Evolutionary conservation across 768 basidiomycete genomes (phyloP), one percentile per base, ranked within the genome.

Genomic region (Rhizopogon sp.): DNA sequence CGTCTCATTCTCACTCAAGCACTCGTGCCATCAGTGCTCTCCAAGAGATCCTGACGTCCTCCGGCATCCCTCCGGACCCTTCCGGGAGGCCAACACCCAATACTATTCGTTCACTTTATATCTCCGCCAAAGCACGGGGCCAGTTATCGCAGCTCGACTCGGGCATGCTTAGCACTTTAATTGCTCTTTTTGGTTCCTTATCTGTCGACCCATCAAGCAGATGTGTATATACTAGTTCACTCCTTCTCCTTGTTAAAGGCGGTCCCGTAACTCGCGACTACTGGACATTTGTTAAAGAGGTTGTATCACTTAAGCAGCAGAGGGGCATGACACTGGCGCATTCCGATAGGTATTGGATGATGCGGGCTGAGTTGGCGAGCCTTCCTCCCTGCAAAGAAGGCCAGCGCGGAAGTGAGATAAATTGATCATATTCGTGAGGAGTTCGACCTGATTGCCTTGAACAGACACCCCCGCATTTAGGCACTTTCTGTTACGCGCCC

Each of bases 321-420:
- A 55, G 69, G n/a, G 70, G 67, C 39, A 64, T 71, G 54, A 14
- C 55, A 8, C 61, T 79, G 41, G 64, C 56, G 14, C 66, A 70
- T 42, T 71, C 76, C n/a, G 84, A 87, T 62, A 73, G 75, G 46
- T 87, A 80, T 65, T 88, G 85, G 85, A 63, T 80, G 45, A 79
- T 87, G 79, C 76, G 70, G 35, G 78, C 77, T 11, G 61, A 70
- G 31, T 66, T 82, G 8, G 72, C 70, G 13, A 58, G 58, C 31
- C 62, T 66, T 22, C 61, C 61, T n/a, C 47, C 54, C 25, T 43
- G 56, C 25, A 49, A 66, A 39, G 60, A 58, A 31, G 35, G 10
- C 25, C 7, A 25, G 29, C 46, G n/a, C 46, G 16, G 39, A 49
- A 10, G 33, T 41, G 54, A 25, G 41, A 67, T 70, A 53, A 25